Evolutionary conservation across 2,329 filamentous ascomycete species (phyloP), one percentile per base, ranked within the genome.

Genomic region (Knoxdaviesia proteae): DNA sequence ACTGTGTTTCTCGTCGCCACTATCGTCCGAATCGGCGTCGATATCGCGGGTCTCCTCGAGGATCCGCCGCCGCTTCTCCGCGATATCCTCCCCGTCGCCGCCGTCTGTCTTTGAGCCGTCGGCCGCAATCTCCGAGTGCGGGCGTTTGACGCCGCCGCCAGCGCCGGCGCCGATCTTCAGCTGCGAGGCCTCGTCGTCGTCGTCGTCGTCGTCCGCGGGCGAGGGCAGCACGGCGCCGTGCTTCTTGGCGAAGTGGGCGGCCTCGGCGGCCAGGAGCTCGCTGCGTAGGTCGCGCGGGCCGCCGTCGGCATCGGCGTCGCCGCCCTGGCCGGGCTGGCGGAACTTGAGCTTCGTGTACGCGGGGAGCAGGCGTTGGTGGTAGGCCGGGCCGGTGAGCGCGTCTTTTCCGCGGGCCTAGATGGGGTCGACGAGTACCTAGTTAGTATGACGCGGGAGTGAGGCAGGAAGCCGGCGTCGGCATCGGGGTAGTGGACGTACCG

Each of bases 341-440:
- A 79, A 81, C 64, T 98, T 98, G 56, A 98, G 77, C 49, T 84
- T 78, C 8, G 84, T 96, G 60, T 98, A 81, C 33, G 90, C 90
- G 34, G 90, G 88, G 9, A 94, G 77, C 10, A 96, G 80, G 52
- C 90, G 81, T 61, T 96, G 88, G 58, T 98, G 90, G 65, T 94
- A 96, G 52, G 86, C 88, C 41, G 84, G 83, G 40, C 90, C 90
- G 54, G 86, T 80, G 46, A 86, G 80, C 53, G 87, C 84, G 62
- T 98, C 90, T 68, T 94, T 94, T 58, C 90, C 90, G 57, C 80
- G 77, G 37, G 88, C 87, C 81, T 86, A 49, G 44, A 39, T 11
- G 31, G 31, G 29, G 41, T 39, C 38, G 38, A 7, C 20, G 34
- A 33, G 32, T 5, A 36, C 30, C 43, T 42, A 39, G 37, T 40